These are phyloP conservation scores for Lactarius pseudohatsudake DNA, from an alignment of 768 basidiomycete species.

Conservation along the genomic window DNA sequence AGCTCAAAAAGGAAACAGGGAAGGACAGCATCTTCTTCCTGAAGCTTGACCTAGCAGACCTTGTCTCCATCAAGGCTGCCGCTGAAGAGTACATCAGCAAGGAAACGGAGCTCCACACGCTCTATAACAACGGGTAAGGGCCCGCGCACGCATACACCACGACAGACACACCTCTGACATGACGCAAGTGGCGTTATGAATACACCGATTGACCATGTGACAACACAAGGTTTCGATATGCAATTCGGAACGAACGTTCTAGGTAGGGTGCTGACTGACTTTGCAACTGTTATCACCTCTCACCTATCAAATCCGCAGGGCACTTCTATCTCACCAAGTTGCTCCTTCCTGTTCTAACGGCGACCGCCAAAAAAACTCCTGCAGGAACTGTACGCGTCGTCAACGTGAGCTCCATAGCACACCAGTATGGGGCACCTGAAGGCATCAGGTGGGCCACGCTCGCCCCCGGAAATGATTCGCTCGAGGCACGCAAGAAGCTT, in stretches of 20 bases:
- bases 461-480: background rate
- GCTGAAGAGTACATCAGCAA: slow-evolving; percentile 17
- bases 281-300: background rate
- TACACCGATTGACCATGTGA: slow-evolving; percentile 16
- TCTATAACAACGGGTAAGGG: slow-evolving; percentile 17
- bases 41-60: slow-evolving; percentile 18
- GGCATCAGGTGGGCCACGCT: slow-evolving; percentile 13
- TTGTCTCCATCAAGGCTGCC: slow-evolving; percentile 2
- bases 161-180: background rate
- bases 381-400: slow-evolving; percentile 33
- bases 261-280: slow-evolving; percentile 2
- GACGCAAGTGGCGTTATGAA: slow-evolving; percentile 19
- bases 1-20: slow-evolving; percentile 21
- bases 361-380: slow-evolving; percentile 13
- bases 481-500: slow-evolving; percentile 3
- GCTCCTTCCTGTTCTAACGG: slow-evolving; percentile 33
- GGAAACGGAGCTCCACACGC: slow-evolving; percentile 15
- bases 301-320: slow-evolving; percentile 8
- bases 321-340: slow-evolving; percentile 31
- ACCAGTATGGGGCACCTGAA: background rate
- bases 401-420: slow-evolving; percentile 24
- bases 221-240: slow-evolving; percentile 29
- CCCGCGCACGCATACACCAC: too few species aligned
- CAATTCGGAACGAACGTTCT: slow-evolving; percentile 30
- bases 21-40: slow-evolving; percentile 17